A percentile compares a stretch with the other conserved stretches of the same genome.
These are phyloP conservation scores for Phylloporus sp. DNA, from an alignment of 768 basidiomycete species.

Conservation along the genomic window DNA sequence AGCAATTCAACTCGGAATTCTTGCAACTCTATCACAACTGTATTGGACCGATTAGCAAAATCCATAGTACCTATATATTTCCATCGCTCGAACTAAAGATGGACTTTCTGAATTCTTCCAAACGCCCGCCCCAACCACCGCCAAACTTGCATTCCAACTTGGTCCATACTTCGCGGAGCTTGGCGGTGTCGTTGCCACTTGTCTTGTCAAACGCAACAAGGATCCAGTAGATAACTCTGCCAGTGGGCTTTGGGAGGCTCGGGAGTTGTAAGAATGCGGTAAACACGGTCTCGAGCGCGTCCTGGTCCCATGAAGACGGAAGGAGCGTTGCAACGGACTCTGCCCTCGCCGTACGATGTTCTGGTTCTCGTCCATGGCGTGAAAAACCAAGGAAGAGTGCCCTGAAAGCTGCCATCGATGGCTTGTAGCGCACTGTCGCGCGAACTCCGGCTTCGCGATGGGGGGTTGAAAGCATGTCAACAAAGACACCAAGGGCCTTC, in stretches of 20 bases:
- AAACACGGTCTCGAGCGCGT: constrained; percentile 54
- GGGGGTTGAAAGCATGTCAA: constrained; percentile 57
- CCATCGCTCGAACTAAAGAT: constrained; percentile 26
- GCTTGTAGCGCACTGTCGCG: constrained; percentile 32
- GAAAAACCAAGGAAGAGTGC: constrained; percentile 73
- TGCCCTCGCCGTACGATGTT: not conserved
- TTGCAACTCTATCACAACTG: constrained; percentile 9
- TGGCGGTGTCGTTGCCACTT: constrained; percentile 45
- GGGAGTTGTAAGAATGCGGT: constrained; percentile 59
- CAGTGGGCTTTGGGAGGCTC: constrained; percentile 37
- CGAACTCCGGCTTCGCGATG: constrained; percentile 36
- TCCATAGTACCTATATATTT: not conserved
- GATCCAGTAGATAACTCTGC: constrained; percentile 58
- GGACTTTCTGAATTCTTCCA: constrained; percentile 40
- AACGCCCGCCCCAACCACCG: constrained; percentile 38
- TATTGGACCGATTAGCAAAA: constrained; percentile 3
- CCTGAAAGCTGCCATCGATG: constrained; percentile 55
- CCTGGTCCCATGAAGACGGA: constrained; percentile 46
- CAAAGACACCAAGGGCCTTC: constrained; percentile 50
- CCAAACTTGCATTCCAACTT: constrained; percentile 53
- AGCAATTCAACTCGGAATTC: not conserved
- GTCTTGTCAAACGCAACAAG: constrained; percentile 59
- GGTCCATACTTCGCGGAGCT: constrained; percentile 54
- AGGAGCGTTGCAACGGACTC: constrained; percentile 5
- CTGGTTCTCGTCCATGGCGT: constrained; percentile 43